A percentile compares a stretch with the other conserved stretches of the same genome.
phyloP scores from a whole-genome alignment of 768 basidiomycete species.

The Hortiboletus flavorubellus region DNA sequence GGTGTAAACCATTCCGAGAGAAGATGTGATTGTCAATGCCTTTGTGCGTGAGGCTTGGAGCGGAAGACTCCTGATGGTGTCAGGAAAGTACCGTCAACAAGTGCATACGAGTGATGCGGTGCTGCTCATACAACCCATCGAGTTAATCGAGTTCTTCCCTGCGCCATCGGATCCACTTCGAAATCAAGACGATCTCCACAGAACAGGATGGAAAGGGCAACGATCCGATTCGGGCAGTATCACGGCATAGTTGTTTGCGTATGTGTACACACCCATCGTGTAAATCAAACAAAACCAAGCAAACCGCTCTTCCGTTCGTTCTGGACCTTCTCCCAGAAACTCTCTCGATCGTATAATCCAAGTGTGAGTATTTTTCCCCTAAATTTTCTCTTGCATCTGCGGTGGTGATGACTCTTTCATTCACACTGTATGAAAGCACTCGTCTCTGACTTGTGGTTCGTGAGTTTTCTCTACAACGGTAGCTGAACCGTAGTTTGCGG shows the following conservation, averaged over 20 bases:
- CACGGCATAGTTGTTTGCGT: slow-evolving; percentile 13
- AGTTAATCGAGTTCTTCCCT: not conserved
- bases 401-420: slow-evolving; percentile 58
- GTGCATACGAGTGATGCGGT: not conserved
- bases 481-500: slow-evolving; percentile 52
- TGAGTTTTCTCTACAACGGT: slow-evolving; percentile 81
- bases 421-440: slow-evolving; percentile 73
- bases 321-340: not conserved
- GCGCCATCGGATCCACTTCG: not conserved
- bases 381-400: slow-evolving; percentile 10
- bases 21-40: not conserved
- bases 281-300: slow-evolving; percentile 21
- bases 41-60: slow-evolving; percentile 1
- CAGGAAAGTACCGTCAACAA: not conserved
- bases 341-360: not conserved
- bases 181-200: not conserved
- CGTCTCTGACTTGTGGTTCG: slow-evolving; percentile 39
- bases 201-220: not conserved
- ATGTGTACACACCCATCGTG: slow-evolving; percentile 1
- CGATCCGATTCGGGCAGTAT: no score
- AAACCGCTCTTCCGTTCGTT: not conserved
- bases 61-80: not conserved
- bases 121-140: not conserved
- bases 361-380: slow-evolving; percentile 17
- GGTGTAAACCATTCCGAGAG: not conserved